Percentiles rank a stretch among this genome's conserved stretches.
Conservation (phyloP, 2,329 filamentous ascomycete genomes). For the Talaromyces sp. region DNA sequence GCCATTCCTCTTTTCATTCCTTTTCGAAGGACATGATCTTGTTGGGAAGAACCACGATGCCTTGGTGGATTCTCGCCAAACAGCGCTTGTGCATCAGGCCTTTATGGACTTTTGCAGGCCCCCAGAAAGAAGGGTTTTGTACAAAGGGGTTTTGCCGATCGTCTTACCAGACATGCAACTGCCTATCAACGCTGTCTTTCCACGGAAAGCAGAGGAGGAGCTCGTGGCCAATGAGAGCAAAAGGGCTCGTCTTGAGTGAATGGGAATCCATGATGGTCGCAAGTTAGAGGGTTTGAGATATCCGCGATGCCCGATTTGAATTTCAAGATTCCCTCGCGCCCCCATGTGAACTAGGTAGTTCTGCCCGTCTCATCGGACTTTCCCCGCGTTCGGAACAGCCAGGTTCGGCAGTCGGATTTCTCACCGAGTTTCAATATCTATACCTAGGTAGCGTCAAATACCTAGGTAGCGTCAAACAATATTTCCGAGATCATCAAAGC, state of each 20-base stretch:
- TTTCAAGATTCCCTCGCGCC: too few relatives aligned
- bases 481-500: too few relatives aligned
- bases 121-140: background rate
- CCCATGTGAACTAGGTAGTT: background rate
- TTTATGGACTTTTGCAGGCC: background rate
- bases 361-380: constrained; percentile 34
- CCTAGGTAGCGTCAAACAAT: too few relatives aligned
- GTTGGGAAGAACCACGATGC: background rate
- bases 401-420: constrained; percentile 32
- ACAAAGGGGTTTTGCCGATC: background rate
- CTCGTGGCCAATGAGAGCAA: background rate
- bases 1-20: background rate
- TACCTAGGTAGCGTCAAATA: too few relatives aligned
- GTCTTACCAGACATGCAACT: background rate
- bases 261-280: too few relatives aligned
- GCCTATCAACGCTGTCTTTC: background rate
- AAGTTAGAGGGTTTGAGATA: too few relatives aligned
- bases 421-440: too few relatives aligned
- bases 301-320: too few relatives aligned
- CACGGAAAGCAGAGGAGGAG: background rate
- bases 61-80: background rate
- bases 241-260: background rate
- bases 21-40: background rate
- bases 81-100: background rate
- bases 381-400: constrained; percentile 22